Conservation (phyloP, 2,329 filamentous ascomycete species). For the Colletotrichum nymphaeae region DNA sequence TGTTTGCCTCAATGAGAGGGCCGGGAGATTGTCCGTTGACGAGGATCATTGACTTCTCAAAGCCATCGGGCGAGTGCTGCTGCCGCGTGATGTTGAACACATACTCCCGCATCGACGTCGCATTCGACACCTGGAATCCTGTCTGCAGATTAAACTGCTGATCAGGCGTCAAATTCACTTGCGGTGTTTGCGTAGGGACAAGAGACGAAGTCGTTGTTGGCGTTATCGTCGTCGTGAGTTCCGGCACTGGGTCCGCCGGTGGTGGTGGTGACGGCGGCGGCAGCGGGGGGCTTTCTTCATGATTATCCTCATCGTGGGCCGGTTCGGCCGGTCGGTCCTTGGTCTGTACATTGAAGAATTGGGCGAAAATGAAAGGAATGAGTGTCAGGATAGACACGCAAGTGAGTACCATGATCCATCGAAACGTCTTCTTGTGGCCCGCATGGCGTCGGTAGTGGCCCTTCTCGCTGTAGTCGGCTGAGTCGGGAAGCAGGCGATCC, state of each 20-base stretch:
- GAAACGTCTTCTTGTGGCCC: conserved; percentile 18
- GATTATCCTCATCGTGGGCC: conserved; percentile 11
- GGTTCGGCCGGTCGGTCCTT: conserved; percentile 18
- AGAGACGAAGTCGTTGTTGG: not conserved
- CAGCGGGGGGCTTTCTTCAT: conserved; percentile 6
- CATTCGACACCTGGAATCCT: conserved; percentile 12
- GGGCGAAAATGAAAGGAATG: conserved; percentile 31
- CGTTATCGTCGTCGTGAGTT: conserved; percentile 10
- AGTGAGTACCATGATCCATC: conserved; percentile 29
- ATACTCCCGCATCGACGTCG: conserved; percentile 57
- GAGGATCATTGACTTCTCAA: conserved; percentile 64
- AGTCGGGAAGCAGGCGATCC: conserved; percentile 20
- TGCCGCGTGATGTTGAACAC: conserved; percentile 64
- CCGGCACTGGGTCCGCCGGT: not conserved
- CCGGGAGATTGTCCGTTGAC: conserved; percentile 76
- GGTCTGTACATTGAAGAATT: conserved; percentile 29
- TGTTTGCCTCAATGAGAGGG: conserved; percentile 66
- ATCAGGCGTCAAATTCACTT: conserved; percentile 16
- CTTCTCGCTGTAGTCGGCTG: conserved; percentile 19
- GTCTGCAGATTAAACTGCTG: conserved; percentile 28
- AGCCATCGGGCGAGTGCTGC: conserved; percentile 65
- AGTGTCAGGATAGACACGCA: conserved; percentile 27
- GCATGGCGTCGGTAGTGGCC: conserved; percentile 12
- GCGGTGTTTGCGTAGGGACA: conserved; percentile 20
- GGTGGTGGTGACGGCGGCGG: conserved; percentile 4